phyloP scores from a whole-genome alignment of 73 alveolate genomes.

The Uronychia setigera region DNA sequence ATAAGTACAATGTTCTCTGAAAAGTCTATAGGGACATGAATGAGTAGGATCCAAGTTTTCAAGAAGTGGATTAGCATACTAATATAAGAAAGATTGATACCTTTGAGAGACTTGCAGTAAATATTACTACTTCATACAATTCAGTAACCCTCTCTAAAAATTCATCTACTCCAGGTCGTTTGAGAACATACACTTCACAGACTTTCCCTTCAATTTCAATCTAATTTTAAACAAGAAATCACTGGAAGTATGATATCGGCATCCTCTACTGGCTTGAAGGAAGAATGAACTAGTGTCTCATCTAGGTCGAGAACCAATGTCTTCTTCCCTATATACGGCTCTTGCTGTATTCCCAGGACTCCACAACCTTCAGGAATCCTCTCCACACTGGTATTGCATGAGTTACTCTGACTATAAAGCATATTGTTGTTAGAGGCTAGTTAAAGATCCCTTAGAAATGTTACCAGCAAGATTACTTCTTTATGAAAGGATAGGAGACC shows the following conservation, averaged over 20 bases:
- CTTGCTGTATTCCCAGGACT: constrained; percentile 32
- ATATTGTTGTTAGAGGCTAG: background rate
- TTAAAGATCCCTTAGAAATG: background rate
- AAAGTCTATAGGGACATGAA: constrained; percentile 54
- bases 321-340: constrained; percentile 45
- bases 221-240: background rate
- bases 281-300: constrained; percentile 71
- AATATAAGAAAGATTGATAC: constrained; percentile 9
- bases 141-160: constrained; percentile 72
- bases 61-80: constrained; percentile 72
- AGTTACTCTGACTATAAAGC: constrained; percentile 39
- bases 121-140: constrained; percentile 70
- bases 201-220: constrained; percentile 73
- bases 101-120: constrained; percentile 76
- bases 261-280: constrained; percentile 68
- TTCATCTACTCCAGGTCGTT: constrained; percentile 90
- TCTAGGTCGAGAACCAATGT: constrained; percentile 72
- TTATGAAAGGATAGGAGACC: background rate
- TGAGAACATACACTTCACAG: constrained; percentile 80
- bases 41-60: constrained; percentile 49
- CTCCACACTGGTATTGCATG: constrained; percentile 52
- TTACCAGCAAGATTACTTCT: background rate
- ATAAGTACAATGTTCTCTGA: constrained; percentile 92
- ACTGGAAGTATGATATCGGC: constrained; percentile 66
- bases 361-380: constrained; percentile 16